Base-by-base conservation (phyloP, 2,329 filamentous ascomycete genomes). In the Trichoderma cornu-damae region DNA sequence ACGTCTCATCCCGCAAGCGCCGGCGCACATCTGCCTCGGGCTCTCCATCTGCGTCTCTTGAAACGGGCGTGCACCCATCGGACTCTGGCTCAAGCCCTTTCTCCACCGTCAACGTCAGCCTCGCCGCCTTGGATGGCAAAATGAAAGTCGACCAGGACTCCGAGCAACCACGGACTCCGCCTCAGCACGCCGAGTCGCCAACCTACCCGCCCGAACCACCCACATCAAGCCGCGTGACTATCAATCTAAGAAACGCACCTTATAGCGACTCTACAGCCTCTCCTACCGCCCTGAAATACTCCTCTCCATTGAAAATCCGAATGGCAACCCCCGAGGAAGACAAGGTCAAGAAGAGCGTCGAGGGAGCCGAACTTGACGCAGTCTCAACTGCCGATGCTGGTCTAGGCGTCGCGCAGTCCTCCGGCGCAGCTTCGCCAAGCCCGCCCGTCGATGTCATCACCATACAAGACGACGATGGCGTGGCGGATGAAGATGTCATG, bases 21-120 rank as follows among this genome's bases (percentile, higher is more conserved):
- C 82, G 81, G 61, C 79, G 83, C 63, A 84, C 82, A 28, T 85
- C 83, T 12, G 72, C 77, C 51, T 78, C 78, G 57, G 77, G 74
- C 58, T 85, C 82, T 24, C 76, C 78, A 59, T 80, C 79, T 65
- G 72, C 72, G 59, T 84, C 82, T 18, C 70, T 77, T 63, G 78
- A 81, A 57, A 73, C 73, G 26, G 52, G 32, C 34, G 63, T 66
- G 55, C 67, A 67, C 46, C 68, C 68, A 18, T 68, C 69, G 47
- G 64, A 63, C 62, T 65, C 71, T 61, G 64, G 68, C 63, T 63
- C 65, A 58, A 68, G 67, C 62, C 69, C 69, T 35, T 52, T 43
- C 52, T 46, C 40, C 20, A 38, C 52, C 6, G 63, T 66, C 55
- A 69, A 68, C 58, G 65, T 66, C 60, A 67, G 67, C 49, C 61